Conservation (phyloP, 2,329 filamentous ascomycete genomes). For the Aureobasidium sp. region DNA sequence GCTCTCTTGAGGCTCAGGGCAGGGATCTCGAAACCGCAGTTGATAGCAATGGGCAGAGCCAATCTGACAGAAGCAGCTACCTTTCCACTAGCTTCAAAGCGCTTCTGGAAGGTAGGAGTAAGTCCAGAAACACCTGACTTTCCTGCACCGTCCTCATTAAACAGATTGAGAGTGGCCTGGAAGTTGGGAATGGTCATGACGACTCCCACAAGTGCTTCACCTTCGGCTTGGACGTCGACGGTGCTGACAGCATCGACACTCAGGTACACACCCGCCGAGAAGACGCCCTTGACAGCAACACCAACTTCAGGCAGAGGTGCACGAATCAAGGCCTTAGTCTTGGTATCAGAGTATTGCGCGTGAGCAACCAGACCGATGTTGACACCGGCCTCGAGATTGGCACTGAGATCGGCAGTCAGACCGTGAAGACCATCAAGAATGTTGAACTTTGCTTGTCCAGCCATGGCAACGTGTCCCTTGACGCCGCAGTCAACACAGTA, state of each 20-base stretch:
- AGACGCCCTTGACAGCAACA: neutral
- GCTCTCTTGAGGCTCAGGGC: neutral
- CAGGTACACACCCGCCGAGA: neutral
- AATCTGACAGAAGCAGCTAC: neutral
- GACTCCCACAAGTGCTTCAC: constrained; percentile 3
- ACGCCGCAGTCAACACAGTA: constrained; percentile 11
- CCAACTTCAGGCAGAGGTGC: constrained; percentile 6
- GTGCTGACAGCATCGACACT: constrained; percentile 4
- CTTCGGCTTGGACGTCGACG: neutral
- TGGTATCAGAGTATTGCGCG: neutral
- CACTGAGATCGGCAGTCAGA: neutral
- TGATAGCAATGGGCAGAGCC: constrained; percentile 1
- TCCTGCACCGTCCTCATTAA: neutral
- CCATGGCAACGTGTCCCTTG: constrained; percentile 1
- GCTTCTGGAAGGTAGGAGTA: neutral
- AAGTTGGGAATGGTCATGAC: constrained; percentile 12
- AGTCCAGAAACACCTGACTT: neutral
- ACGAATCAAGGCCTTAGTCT: neutral
- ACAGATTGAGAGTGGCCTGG: constrained; percentile 1
- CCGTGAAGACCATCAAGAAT: neutral
- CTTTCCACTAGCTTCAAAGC: constrained; percentile 6
- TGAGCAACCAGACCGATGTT: constrained; percentile 3
- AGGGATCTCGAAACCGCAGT: constrained; percentile 1
- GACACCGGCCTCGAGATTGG: constrained; percentile 1
- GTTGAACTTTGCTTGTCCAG: constrained; percentile 8